Percentiles rank a stretch among this genome's conserved stretches.
phyloP scores from a whole-genome alignment of 2,329 filamentous ascomycete species.

The Fusarium denticulatum region DNA sequence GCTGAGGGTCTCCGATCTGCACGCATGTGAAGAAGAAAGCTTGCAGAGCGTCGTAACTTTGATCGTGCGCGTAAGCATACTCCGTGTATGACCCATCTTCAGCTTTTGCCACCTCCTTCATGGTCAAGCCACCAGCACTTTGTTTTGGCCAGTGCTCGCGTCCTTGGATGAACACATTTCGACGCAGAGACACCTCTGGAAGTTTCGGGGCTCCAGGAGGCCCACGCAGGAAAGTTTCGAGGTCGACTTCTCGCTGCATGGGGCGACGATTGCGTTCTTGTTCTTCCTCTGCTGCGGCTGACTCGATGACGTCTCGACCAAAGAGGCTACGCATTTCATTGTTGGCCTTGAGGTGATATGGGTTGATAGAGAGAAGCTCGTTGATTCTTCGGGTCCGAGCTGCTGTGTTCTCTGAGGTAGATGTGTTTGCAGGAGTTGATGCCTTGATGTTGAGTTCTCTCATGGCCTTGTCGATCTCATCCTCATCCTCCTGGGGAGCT shows the following conservation, averaged over 20 bases:
- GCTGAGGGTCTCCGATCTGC: constrained; percentile 84
- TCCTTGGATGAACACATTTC: constrained; percentile 86
- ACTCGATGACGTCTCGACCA: constrained; percentile 66
- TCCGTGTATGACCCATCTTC: constrained; percentile 67
- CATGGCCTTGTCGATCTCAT: constrained; percentile 67
- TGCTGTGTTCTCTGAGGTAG: neutral
- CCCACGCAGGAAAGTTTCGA: constrained; percentile 64
- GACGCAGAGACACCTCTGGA: constrained; percentile 75
- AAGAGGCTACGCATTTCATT: constrained; percentile 86
- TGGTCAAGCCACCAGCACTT: constrained; percentile 82
- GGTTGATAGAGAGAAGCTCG: constrained; percentile 61
- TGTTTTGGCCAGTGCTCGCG: constrained; percentile 88
- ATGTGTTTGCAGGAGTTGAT: constrained; percentile 1
- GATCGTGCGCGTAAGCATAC: constrained; percentile 82
- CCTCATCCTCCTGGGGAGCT: constrained; percentile 49
- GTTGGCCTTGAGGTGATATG: constrained; percentile 80
- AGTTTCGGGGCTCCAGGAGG: constrained; percentile 69
- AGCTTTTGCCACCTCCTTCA: constrained; percentile 67
- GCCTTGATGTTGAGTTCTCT: constrained; percentile 57
- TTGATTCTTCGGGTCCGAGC: constrained; percentile 45
- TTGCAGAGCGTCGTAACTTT: constrained; percentile 78
- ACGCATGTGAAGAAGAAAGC: constrained; percentile 80
- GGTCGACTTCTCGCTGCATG: constrained; percentile 63
- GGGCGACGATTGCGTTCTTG: constrained; percentile 52
- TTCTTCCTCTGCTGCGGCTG: constrained; percentile 60